Base-by-base conservation (phyloP, 192 early-diverging fungal species). In the Diversispora eburnea region DNA sequence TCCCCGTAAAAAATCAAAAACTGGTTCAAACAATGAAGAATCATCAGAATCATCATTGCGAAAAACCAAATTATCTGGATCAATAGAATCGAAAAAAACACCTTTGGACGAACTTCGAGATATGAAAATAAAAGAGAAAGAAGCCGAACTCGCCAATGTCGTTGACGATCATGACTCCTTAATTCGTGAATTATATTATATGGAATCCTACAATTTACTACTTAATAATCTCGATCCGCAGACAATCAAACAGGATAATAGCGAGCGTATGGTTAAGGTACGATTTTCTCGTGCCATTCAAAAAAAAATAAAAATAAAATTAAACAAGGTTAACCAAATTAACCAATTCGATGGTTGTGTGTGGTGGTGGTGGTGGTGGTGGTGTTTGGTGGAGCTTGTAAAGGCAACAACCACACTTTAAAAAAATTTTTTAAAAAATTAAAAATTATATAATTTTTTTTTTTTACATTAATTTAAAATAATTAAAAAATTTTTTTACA, bases 121-220 rank as follows among this genome's bases (percentile, higher is more conserved):
- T 57, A 70, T 69, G 19, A 75, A 65, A 17, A 75, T 84, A 15
- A 60, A 41, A 5, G 80, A 85, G 41, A 73, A 82, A 70, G 79
- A 80, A 59, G 61, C 55, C 19, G 70, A 84, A 17, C 74, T 90
- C 25, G 81, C 83, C 33, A 63, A 74, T 22, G 76, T 87, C 41
- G 75, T 87, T 55, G 81, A 85, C 47, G 73, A 75, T 47, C 85
- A 89, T 69, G 87, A 89, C 51, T 73, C 75, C 41, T 47, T 79
- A n/a, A 78, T 83, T n/a, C 77, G 84, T 42, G 87, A 90, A 74
- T 69, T 88, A 8, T 88, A 84, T 52, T 84, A 86, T 74, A 68
- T 89, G 51, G 88, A 89, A 73, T 72, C 81, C 4, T 82, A 80
- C 72, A 77, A 81, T 45, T 79, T 79, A 8, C 77, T 83, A 69